Base-by-base conservation (phyloP, 768 basidiomycete genomes). In the Pisolithus marmoratus region DNA sequence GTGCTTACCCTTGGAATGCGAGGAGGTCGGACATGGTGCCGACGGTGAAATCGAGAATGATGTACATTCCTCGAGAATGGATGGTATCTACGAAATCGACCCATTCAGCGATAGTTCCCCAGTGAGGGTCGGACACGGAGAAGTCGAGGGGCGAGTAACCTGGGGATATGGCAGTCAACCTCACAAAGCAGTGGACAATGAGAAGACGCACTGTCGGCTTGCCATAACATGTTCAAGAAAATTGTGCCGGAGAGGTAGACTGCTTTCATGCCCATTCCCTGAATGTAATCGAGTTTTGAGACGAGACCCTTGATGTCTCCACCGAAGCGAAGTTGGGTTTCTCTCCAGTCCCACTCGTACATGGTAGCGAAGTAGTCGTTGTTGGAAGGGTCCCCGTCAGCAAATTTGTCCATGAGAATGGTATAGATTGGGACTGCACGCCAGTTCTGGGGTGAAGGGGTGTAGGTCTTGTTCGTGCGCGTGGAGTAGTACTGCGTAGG, bases 181-280 rank as follows among this genome's bases (percentile, higher is more conserved):
- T 29, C 29, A 29, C 27, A 44, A 26, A 51, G 52, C 57, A 6
- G 24, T 48, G 26, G 37, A 38, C 41, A 38, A 11, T 11, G 29
- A 40, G 49, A 12, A 41, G 36, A 34, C 91, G 64, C 49, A 94
- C 93, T 92, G 79, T 95, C 93, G 4, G 91, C 87, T 64, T 94
- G 87, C 93, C 93, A 95, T n/a, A 91, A 70, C 93, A 94, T 94
- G 77, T 95, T 95, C 55, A 96, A 55, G 69, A 92, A 96, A 48
- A 85, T 83, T 1, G 94, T 96, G 48, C 94, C 94, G 22, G 94
- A 91, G 65, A 95, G 87, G 72, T 91, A 96, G 60, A 96, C 83
- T 48, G 83, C 77, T 59, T 75, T 74, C 54, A 92, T 70, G 56
- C 94, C 94, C 90, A 94, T 94, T 56, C 89, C 90, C 42, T 90